A percentile compares a stretch with the other conserved stretches of the same genome.
These are phyloP conservation scores for Eutrema salsugineum DNA, from an alignment of 441 rosid genomes.

Conservation along the genomic window DNA sequence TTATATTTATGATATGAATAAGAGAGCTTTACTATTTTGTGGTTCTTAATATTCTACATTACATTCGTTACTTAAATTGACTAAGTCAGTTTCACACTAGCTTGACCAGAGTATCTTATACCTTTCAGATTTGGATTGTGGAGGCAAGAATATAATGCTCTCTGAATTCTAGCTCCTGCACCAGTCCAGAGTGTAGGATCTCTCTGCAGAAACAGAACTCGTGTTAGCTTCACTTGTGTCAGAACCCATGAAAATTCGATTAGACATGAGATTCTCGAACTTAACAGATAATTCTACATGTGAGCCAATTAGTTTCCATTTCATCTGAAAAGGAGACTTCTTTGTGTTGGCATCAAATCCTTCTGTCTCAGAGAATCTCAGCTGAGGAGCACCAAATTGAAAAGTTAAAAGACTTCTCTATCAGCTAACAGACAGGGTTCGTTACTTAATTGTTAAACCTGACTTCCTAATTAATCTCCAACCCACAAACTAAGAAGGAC, in stretches of 20 bases:
- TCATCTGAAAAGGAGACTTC: constrained; percentile 9
- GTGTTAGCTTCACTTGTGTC: constrained; percentile 13
- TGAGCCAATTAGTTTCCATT: neutral
- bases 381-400: neutral
- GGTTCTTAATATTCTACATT: neutral
- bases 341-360: constrained; percentile 20
- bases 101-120: constrained; percentile 23
- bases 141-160: constrained; percentile 21
- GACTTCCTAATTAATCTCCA: neutral
- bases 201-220: neutral
- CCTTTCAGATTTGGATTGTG: constrained; percentile 20
- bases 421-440: neutral
- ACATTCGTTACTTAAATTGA: constrained; percentile 19
- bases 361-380: constrained; percentile 20
- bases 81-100: constrained; percentile 19
- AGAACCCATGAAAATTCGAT: constrained; percentile 3
- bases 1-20: constrained; percentile 21
- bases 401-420: constrained; percentile 16
- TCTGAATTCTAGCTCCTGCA: constrained; percentile 6
- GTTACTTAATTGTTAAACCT: neutral
- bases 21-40: neutral
- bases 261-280: constrained; percentile 17
- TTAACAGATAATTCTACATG: neutral
- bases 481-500: neutral
- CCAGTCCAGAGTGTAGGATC: constrained; percentile 10